These are phyloP conservation scores for Aspergillus amoenus DNA, from an alignment of 2,329 filamentous ascomycete species.

Conservation along the genomic window DNA sequence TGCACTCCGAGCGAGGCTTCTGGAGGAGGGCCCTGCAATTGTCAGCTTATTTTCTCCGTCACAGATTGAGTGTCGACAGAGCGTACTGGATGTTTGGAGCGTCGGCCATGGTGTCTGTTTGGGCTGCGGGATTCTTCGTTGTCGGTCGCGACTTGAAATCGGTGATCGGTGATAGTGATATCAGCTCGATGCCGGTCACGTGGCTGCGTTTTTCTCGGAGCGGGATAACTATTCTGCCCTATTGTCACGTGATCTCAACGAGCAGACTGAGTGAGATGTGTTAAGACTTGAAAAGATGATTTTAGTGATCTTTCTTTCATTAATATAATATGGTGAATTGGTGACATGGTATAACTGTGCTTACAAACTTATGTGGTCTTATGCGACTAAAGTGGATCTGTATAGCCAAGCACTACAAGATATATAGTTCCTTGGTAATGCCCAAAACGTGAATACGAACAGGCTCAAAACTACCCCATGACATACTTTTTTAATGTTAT, in stretches of 20 bases:
- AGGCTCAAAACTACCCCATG: too few relatives aligned
- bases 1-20: conserved; percentile 15
- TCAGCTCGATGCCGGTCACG: conserved; percentile 15
- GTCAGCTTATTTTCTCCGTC: background rate
- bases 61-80: fast-evolving
- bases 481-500: too few relatives aligned
- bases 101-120: conserved; percentile 11
- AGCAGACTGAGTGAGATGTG: too few relatives aligned
- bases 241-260: background rate
- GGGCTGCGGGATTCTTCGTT: background rate
- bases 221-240: background rate
- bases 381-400: background rate
- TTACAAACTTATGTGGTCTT: background rate
- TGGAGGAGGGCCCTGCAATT: conserved; percentile 10
- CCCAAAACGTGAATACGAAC: too few relatives aligned
- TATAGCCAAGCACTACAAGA: background rate
- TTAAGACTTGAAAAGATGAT: too few relatives aligned
- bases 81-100: conserved; percentile 12
- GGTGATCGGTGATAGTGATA: conserved; percentile 9
- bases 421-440: background rate
- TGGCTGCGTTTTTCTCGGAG: background rate
- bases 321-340: too few relatives aligned
- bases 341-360: too few relatives aligned
- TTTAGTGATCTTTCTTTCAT: too few relatives aligned
- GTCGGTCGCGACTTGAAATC: conserved; percentile 11